These are phyloP conservation scores for Phialophora expanda DNA, from an alignment of 2,329 filamentous ascomycete species.

Conservation along the genomic window DNA sequence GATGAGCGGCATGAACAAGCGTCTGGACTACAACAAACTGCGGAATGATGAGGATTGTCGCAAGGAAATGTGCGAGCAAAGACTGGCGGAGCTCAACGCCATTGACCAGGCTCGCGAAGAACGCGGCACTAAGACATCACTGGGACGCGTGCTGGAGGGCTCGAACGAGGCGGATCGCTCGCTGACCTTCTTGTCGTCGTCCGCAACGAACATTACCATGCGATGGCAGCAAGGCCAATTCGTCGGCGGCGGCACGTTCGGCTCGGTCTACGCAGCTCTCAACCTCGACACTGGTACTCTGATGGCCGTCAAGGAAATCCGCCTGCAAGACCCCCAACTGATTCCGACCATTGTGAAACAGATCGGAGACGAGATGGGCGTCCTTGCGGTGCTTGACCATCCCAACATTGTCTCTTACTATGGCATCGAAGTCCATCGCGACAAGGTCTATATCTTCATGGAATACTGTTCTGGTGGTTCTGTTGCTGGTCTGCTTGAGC, in stretches of 20 bases:
- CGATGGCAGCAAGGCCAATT: conserved; percentile 99
- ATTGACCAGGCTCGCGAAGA: conserved; percentile 80
- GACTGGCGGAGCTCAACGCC: conserved; percentile 71
- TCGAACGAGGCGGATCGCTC: conserved; percentile 96
- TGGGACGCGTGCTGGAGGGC: conserved; percentile 89
- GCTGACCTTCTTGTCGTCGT: conserved; percentile 89
- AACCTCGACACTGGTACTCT: conserved; percentile 94
- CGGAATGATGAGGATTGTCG: conserved; percentile 86
- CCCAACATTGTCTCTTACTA: conserved; percentile 98
- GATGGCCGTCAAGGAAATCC: conserved; percentile 99
- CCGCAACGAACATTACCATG: conserved; percentile 91
- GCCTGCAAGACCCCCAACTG: conserved; percentile 92
- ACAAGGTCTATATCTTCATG: conserved; percentile 99
- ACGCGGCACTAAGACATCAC: conserved; percentile 78
- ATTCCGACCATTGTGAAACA: conserved; percentile 93
- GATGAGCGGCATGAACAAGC: conserved; percentile 72
- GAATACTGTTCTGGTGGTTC: conserved; percentile 97
- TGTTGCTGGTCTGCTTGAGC: conserved; percentile 84
- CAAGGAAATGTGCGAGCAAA: conserved; percentile 73
- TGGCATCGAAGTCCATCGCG: conserved; percentile 95
- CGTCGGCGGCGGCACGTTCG: conserved; percentile 94
- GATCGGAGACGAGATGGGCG: conserved; percentile 96
- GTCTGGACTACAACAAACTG: conserved; percentile 73
- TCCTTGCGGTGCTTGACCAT: conserved; percentile 92
- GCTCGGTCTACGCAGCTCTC: conserved; percentile 95